phyloP scores from a whole-genome alignment of 371 early-diverging fungal species.

The Mortierella sp. region DNA sequence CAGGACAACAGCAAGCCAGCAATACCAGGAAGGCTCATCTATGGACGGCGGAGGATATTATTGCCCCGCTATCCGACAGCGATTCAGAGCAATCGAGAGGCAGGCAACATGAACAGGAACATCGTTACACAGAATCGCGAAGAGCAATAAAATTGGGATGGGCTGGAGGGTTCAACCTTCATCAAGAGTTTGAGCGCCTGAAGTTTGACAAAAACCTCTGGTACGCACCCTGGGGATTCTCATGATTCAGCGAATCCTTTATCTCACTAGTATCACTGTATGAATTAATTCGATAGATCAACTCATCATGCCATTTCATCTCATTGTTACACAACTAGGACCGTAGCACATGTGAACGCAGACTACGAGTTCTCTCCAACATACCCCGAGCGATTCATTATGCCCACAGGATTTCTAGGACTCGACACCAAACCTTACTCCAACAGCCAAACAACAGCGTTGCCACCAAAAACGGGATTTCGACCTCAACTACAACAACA shows the following conservation, averaged over 20 bases:
- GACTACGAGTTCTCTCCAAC: slow-evolving; percentile 49
- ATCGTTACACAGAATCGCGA: not conserved
- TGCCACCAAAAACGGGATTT: not conserved
- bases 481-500: not conserved
- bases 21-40: not conserved
- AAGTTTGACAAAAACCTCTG: slow-evolving; percentile 28
- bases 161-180: slow-evolving; percentile 37
- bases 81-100: not conserved
- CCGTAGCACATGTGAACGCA: slow-evolving; percentile 32
- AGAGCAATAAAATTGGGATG: slow-evolving; percentile 27
- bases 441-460: not conserved
- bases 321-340: slow-evolving; percentile 19
- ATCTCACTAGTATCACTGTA: too few species aligned
- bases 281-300: not conserved
- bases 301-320: not conserved
- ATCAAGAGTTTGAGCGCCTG: slow-evolving; percentile 32
- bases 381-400: slow-evolving; percentile 42
- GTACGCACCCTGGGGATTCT: not conserved
- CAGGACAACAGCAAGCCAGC: not conserved
- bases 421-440: not conserved
- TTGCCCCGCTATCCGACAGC: slow-evolving; percentile 2
- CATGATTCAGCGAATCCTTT: not conserved
- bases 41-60: slow-evolving; percentile 51
- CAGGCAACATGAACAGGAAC: not conserved
- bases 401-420: slow-evolving; percentile 36